Percentiles rank a stretch among this genome's conserved stretches.
Conservation (phyloP, 352 stramenopile genomes). For the Phytophthora pisi region DNA sequence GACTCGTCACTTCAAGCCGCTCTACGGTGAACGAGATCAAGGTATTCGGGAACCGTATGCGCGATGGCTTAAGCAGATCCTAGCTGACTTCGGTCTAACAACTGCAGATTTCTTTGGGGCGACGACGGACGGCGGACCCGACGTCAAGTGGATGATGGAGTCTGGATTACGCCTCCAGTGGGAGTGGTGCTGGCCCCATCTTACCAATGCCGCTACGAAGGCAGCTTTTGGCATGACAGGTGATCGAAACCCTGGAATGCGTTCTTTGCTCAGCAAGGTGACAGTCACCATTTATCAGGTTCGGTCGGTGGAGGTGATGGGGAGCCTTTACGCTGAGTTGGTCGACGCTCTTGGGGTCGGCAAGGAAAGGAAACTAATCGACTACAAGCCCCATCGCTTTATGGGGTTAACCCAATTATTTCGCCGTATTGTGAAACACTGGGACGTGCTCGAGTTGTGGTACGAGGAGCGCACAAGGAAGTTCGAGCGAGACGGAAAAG, state of each 20-base stretch:
- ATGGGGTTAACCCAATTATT: constrained; percentile 5
- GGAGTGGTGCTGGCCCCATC: constrained; percentile 4
- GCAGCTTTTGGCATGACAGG: constrained; percentile 4
- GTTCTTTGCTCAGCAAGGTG: too few relatives aligned
- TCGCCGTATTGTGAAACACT: constrained; percentile 10
- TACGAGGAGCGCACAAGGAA: constrained; percentile 5
- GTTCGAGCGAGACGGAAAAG: neutral
- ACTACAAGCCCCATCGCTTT: constrained; percentile 13
- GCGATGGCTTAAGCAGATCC: constrained; percentile 3
- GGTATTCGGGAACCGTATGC: constrained; percentile 7
- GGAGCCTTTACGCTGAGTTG: constrained; percentile 4
- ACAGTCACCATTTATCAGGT: too few relatives aligned
- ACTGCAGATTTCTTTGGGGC: constrained; percentile 4
- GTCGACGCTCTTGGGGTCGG: constrained; percentile 1
- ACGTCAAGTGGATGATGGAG: constrained; percentile 8
- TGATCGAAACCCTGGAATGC: too few relatives aligned
- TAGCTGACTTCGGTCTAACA: constrained; percentile 1
- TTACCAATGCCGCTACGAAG: constrained; percentile 11
- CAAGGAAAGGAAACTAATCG: constrained; percentile 8
- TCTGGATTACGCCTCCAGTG: neutral
- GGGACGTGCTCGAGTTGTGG: constrained; percentile 1
- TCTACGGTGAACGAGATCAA: neutral
- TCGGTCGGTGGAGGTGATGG: constrained; percentile 4
- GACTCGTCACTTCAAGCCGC: constrained; percentile 3
- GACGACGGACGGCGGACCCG: neutral